phyloP scores from a whole-genome alignment of 106 monocot species.

The Posidonia australis region DNA sequence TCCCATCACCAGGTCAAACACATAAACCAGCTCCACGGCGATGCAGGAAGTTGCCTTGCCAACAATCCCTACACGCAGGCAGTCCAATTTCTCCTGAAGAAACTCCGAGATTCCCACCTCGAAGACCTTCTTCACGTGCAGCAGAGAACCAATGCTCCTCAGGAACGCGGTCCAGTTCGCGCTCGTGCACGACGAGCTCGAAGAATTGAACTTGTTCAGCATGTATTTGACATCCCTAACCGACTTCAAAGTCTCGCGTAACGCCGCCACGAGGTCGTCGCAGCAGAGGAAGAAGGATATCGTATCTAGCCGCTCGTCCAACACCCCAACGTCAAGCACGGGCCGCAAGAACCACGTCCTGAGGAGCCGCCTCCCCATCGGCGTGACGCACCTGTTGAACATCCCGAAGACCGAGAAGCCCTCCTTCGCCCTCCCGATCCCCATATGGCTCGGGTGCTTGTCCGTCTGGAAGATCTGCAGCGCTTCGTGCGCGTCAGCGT shows the following conservation, averaged over 20 bases:
- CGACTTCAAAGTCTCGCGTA: conserved; percentile 70
- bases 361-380: conserved; percentile 82
- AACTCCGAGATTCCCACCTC: conserved; percentile 82
- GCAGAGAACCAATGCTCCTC: conserved; percentile 73
- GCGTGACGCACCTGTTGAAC: conserved; percentile 98
- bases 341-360: conserved; percentile 84
- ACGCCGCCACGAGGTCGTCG: conserved; percentile 72
- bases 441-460: conserved; percentile 99
- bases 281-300: conserved; percentile 86
- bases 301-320: conserved; percentile 78
- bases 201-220: conserved; percentile 95
- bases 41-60: conserved; percentile 76
- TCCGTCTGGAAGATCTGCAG: conserved; percentile 95
- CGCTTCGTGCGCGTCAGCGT: conserved; percentile 85
- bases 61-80: conserved; percentile 42
- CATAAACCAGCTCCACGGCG: conserved; percentile 61
- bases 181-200: conserved; percentile 62
- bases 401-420: conserved; percentile 98
- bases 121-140: conserved; percentile 89
- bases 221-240: conserved; percentile 67
- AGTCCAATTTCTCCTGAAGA: conserved; percentile 54
- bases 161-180: conserved; percentile 73
- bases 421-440: conserved; percentile 98
- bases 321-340: conserved; percentile 55
- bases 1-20: conserved; percentile 85